Evolutionary conservation across 116 monocot genomes (phyloP), one percentile per base, ranked within the genome.

Genomic region (Dioscorea cayenensis): DNA sequence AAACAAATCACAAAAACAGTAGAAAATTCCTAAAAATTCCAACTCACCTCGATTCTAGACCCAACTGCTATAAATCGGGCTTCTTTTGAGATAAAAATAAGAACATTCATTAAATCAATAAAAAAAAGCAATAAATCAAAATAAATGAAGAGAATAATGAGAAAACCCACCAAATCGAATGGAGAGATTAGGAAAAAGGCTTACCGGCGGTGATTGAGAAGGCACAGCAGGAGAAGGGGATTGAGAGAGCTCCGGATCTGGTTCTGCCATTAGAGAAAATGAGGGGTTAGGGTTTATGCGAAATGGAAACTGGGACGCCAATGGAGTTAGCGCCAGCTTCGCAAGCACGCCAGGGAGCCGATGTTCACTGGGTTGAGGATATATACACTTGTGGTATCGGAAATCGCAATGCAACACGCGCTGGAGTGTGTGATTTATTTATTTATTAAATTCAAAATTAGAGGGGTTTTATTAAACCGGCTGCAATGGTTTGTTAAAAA

Each of bases 211-310:
- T 4, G 32, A 58, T 25, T 35, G 12, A 21, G 72, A 49, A 3
- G 66, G 67, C 38, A 67, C 21, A 2, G 70, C 20, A 6, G 61
- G 28, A 13, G 68, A 37, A 64, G 49, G 55, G 3, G 68, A n/a
- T n/a, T 27, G 49, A 20, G 68, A 28, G 37, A 7, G 37, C n/a
- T n/a, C n/a, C n/a, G n/a, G n/a, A n/a, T n/a, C n/a, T n/a, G n/a
- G n/a, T n/a, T n/a, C n/a, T n/a, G 69, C 68, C 76, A 69, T 62
- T 21, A 50, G 38, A n/a, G n/a, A 60, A 23, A n/a, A 22, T 14
- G 55, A 55, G 55, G n/a, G 19, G 55, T n/a, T 55, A 55, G 55
- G 55, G 55, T 55, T 55, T 55, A 14, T 7, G 3, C 37, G 37
- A 37, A 7, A 37, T 4, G 37, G 7, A 37, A n/a, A n/a, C n/a